Evolutionary conservation across 352 stramenopile species (phyloP).

Genomic region (Phytophthora hibernalis): DNA sequence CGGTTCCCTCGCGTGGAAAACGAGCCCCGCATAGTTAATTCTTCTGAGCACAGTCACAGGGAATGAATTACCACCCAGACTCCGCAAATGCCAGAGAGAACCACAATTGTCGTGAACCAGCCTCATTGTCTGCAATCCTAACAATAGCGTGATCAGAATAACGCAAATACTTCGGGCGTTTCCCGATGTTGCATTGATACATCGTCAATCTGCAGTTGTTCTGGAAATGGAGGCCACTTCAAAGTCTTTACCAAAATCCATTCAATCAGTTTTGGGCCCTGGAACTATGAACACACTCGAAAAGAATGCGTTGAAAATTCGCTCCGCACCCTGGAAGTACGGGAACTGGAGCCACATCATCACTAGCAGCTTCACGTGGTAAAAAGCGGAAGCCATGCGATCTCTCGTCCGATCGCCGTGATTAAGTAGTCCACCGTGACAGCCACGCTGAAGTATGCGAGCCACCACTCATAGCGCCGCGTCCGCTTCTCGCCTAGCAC

Average conservation of each 20-base stretch:
- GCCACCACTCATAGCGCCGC: conserved; percentile 89
- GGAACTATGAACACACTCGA: conserved; percentile 77
- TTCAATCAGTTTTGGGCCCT: conserved; percentile 50
- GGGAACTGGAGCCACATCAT: conserved; percentile 92
- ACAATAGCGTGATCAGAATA: conserved; percentile 23
- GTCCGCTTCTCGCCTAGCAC: conserved; percentile 78
- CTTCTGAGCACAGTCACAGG: neutral
- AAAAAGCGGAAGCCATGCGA: conserved; percentile 89
- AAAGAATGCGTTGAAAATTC: conserved; percentile 82
- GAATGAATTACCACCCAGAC: conserved; percentile 1
- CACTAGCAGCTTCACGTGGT: conserved; percentile 83
- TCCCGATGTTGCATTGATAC: no score
- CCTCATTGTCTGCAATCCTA: no score
- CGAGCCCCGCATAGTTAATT: conserved; percentile 16
- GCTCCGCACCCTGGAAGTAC: conserved; percentile 88
- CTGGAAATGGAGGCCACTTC: neutral
- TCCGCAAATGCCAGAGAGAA: conserved; percentile 1
- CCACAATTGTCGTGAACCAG: conserved; percentile 9
- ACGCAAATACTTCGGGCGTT: neutral
- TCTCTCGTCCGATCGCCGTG: conserved; percentile 52
- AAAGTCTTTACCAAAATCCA: conserved; percentile 15
- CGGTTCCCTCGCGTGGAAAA: conserved; percentile 6
- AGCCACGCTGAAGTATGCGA: conserved; percentile 83
- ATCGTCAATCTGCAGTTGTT: neutral
- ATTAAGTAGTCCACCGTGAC: conserved; percentile 78